phyloP scores from a whole-genome alignment of 2,329 filamentous ascomycete species.

The Talaromyces marneffei region DNA sequence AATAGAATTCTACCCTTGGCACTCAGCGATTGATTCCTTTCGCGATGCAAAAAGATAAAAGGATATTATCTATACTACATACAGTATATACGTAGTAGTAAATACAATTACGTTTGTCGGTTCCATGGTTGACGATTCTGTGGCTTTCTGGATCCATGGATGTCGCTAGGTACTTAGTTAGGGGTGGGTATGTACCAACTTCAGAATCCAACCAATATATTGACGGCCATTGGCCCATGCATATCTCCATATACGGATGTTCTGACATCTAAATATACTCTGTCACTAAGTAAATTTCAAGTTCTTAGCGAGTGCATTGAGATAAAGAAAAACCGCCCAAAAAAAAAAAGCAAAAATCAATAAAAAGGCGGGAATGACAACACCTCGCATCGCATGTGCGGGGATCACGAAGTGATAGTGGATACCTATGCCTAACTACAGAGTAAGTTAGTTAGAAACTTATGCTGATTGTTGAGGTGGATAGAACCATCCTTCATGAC shows the following conservation, averaged over 20 bases:
- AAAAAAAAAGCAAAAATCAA: slow-evolving; percentile 3
- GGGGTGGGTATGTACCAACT: background rate
- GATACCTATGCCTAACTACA: background rate
- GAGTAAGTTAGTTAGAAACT: too few species aligned
- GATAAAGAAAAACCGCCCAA: background rate
- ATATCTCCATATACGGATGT: background rate
- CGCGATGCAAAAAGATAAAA: background rate
- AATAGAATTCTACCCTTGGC: background rate
- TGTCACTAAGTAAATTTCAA: too few species aligned
- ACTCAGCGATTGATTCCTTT: background rate
- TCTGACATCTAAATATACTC: background rate
- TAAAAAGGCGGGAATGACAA: slow-evolving; percentile 10
- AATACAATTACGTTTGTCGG: background rate
- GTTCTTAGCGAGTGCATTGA: background rate
- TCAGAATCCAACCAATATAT: background rate
- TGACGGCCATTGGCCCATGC: background rate
- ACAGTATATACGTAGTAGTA: background rate
- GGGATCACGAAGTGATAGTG: background rate
- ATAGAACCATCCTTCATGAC: background rate
- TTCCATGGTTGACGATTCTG: background rate
- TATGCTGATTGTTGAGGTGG: background rate
- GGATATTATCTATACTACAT: background rate
- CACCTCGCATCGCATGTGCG: slow-evolving; percentile 4
- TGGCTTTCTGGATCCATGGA: background rate
- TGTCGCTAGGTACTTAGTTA: background rate